Base-by-base conservation (phyloP, 108 stramenopile species). In the Cyclotella sp. region DNA sequence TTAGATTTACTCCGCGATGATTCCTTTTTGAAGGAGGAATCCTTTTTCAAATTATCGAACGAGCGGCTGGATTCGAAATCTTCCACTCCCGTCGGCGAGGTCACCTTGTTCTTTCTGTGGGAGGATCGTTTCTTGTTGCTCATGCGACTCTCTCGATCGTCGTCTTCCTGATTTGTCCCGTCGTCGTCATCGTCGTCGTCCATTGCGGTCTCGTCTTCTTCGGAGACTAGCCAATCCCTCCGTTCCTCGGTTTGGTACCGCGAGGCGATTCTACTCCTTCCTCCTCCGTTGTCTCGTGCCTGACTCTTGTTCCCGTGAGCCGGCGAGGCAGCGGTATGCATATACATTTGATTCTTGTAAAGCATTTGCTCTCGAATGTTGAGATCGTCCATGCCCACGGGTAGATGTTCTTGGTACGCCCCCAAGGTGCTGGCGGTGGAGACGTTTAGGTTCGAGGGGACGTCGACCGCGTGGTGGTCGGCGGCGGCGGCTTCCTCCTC, bases 1-100 rank as follows among this genome's bases (percentile, higher is more conserved):
- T 24, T 61, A 43, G 72, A 62, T 26, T 34, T 72, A 42, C 29
- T 66, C 43, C 14, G 41, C 59, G 22, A 57, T 11, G 19, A 42
- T 34, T 34, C 6, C 6, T 34, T 34, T 2, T 34, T 34, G 34
- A 6, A 2, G 34, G 34, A 34, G 34, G 34, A 34, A 34, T 34
- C 34, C 34, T 34, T 34, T 6, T 34, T 34, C 4, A 34, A 2
- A 34, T 34, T 34, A 6, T 34, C 34, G 34, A 5, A 6, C 34
- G 6, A 45, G 58, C 9, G 21, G 40, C 0, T 24, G 55, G 41
- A 28, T 43, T 72, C 41, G 39, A 73, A 73, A 29, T 62, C 65
- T 29, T 75, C 74, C 55, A 75, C 74, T 58, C 57, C 74, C 44
- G 63, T 75, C 16, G 74, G 74, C 26, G 74, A 75, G 15, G 53